Percentiles rank a stretch among this genome's conserved stretches.
phyloP scores from a whole-genome alignment of 176 grass and related monocot species.

The Triticum urartu region DNA sequence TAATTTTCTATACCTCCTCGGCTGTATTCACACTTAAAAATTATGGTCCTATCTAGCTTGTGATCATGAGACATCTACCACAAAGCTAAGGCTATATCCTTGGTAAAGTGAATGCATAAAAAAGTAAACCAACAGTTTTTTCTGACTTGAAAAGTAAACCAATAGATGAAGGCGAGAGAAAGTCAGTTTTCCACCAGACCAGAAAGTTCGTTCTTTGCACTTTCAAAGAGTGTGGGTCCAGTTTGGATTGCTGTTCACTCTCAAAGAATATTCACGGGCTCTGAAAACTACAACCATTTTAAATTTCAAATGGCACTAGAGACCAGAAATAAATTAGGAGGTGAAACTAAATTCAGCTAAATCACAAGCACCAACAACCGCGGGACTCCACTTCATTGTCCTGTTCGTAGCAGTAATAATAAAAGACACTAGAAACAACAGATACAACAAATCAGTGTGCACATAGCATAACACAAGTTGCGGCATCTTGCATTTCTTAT shows the following conservation, averaged over 20 bases:
- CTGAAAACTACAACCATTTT: slow-evolving; percentile 23
- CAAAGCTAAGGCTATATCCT: slow-evolving; percentile 5
- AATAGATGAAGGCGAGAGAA: slow-evolving; percentile 4
- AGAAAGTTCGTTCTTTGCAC: slow-evolving; percentile 12
- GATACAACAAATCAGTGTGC: neutral
- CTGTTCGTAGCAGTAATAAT: neutral
- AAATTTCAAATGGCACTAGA: neutral
- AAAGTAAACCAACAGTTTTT: neutral
- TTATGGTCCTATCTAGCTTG: slow-evolving; percentile 15
- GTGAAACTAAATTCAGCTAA: slow-evolving; percentile 15
- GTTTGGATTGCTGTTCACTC: neutral
- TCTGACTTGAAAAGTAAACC: neutral
- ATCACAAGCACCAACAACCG: slow-evolving; percentile 21
- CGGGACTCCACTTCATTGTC: neutral
- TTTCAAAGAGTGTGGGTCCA: slow-evolving; percentile 1
- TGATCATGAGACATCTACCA: slow-evolving; percentile 13
- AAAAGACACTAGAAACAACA: neutral
- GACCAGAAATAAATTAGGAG: neutral
- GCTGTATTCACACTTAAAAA: neutral
- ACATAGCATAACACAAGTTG: neutral
- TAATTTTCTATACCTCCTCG: neutral
- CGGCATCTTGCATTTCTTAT: neutral
- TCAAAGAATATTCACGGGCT: slow-evolving; percentile 14
- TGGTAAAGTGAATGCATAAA: neutral
- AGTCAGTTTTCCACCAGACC: neutral